Evolutionary conservation across 192 early-diverging fungal species (phyloP), one percentile per base, ranked within the genome.

Genomic region (Entrophospora sp.): DNA sequence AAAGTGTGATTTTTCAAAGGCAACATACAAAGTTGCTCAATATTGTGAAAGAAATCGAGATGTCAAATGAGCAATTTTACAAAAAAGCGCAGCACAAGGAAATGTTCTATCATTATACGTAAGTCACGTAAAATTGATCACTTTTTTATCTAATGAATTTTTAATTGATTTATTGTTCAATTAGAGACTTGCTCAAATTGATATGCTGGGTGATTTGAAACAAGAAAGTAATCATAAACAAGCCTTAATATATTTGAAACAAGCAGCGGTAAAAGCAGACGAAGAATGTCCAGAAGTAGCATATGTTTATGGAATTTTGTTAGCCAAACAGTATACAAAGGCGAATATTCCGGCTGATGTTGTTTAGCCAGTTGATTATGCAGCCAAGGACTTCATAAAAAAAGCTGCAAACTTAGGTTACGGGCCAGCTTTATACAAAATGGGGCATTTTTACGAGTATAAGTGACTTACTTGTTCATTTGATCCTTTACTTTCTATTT

Each of bases 401-500:
- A 83, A 83, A 66, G 90, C 90, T 2, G 89, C 91, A 0, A 74
- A 76, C 5, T 73, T 91, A 16, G 93, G 90, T 7, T 84, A 89
- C 34, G 73, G 79, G 24, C 79, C 82, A 4, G 87, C 90, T 22
- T 82, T 89, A 62, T 86, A 89, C 70, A 84, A 89, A 48, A 78
- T 97, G 55, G 95, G 91, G 8, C 76, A 83, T 49, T 76, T 85
- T 44, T 89, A 86, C 66, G 91, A 95, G 74, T 87, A 85, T 69
- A 92, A 87, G n/a, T 55, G 81, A 49, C 80, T 87, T 30, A 87
- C 81, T 8, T 85, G 85, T 64, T 74, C 72, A 2, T 77, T 83
- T 3, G 89, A 93, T 64, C 80, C 88, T 5, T 70, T 64, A 40
- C 63, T 77, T 16, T 90, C 88, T 28, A 80, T 91, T 46, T 80